Conservation (phyloP, 495 filamentous ascomycete species). For the Cercophora samala region DNA sequence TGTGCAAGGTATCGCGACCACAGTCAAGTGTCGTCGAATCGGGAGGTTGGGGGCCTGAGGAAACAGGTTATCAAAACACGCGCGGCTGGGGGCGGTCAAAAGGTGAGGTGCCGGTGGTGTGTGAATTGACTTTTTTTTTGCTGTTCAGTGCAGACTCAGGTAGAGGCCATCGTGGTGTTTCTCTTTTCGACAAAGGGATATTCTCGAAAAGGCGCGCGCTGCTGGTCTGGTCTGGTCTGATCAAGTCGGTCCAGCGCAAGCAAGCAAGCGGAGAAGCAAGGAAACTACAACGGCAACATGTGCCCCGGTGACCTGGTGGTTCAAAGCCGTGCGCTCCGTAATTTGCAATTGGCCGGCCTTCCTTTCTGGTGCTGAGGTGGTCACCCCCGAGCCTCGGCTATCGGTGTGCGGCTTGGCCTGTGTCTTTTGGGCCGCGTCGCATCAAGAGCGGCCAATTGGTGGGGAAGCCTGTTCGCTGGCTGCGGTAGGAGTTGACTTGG, state of each 20-base stretch:
- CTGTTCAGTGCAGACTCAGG: not conserved
- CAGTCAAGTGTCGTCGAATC: not conserved
- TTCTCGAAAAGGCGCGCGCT: no score
- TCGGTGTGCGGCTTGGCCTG: conserved; percentile 2
- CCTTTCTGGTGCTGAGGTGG: not conserved
- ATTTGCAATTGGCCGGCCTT: not conserved
- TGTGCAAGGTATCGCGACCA: not conserved
- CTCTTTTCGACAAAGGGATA: no score
- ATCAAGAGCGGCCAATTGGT: not conserved
- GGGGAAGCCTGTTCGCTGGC: not conserved
- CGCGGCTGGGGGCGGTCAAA: not conserved
- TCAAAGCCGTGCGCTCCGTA: conserved; percentile 4
- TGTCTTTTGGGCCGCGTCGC: not conserved
- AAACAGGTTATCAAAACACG: not conserved
- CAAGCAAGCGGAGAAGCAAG: not conserved
- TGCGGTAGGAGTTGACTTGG: not conserved
- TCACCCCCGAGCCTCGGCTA: conserved; percentile 4
- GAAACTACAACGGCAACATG: not conserved
- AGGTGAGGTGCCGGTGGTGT: not conserved
- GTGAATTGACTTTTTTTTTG: not conserved
- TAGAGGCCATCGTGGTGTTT: not conserved
- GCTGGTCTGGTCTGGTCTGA: not conserved
- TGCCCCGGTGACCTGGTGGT: not conserved
- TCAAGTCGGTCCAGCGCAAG: not conserved
- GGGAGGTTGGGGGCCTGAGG: not conserved